Evolutionary conservation across 768 basidiomycete genomes (phyloP), one percentile per base, ranked within the genome.

Genomic region (Lactarius evosmus): DNA sequence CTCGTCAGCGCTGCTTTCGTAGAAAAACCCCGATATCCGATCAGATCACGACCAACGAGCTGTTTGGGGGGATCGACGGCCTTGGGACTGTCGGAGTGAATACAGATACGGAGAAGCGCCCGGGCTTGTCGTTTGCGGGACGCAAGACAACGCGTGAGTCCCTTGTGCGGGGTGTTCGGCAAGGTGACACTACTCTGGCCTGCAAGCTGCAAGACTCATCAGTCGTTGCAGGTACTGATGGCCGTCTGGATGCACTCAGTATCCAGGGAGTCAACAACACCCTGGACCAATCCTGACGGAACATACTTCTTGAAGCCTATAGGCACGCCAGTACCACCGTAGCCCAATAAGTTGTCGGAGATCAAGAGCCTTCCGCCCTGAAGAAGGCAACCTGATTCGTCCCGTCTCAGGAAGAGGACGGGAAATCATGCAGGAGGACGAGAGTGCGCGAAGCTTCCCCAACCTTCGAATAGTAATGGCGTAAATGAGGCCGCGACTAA

Each of bases 331-430:
- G 82, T 81, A 27, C 69, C 74, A 29, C 78, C 80, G 46, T 73
- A 76, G 7, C 82, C 81, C n/a, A 83, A 72, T 62, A 79, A 73
- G 66, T 83, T 80, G 0, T 79, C 80, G n/a, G 74, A 76, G 55
- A 82, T 70, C 19, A 81, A 17, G 16, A 80, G 32, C 80, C 81
- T 59, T 70, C n/a, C 72, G n/a, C 72, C 69, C 41, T 71, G 56
- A 83, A 79, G 67, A 73, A 76, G 38, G 72, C 59, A 60, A 79
- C 72, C 51, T 78, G 77, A 33, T 70, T 66, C 52, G 72, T 72
- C 81, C 81, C 83, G 63, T 78, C 78, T 50, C 58, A 53, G 5
- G 78, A 75, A 1, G 75, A 75, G 0, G 78, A 76, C 0, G 79
- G 80, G 56, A 79, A 82, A 12, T 80, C 80, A 60, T 82, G 80